phyloP scores from a whole-genome alignment of 106 monocot genomes.

The Dendrobium chrysotoxum region DNA sequence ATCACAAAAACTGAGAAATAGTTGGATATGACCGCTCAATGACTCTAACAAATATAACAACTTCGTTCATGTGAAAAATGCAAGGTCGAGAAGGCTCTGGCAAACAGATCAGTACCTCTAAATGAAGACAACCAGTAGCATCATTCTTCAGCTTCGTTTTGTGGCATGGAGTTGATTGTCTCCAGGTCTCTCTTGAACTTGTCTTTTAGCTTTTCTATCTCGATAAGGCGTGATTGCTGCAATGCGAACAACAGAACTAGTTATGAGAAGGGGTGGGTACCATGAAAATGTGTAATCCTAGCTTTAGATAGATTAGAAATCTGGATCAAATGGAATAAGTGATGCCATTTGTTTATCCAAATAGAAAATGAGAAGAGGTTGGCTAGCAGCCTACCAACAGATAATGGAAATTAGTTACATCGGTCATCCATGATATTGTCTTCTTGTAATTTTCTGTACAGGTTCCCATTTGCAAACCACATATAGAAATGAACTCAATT shows the following conservation, averaged over 20 bases:
- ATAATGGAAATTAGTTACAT: too few species aligned
- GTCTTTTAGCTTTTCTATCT: constrained; percentile 3
- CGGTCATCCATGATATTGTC: not conserved
- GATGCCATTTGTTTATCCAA: not conserved
- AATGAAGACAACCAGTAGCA: not conserved
- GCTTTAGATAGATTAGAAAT: not conserved
- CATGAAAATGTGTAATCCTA: not conserved
- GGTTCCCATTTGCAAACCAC: not conserved
- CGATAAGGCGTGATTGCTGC: not conserved
- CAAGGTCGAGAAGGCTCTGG: too few species aligned
- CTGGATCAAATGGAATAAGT: not conserved
- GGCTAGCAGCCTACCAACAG: not conserved
- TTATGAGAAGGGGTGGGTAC: not conserved
- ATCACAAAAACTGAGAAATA: too few species aligned
- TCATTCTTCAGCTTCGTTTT: not conserved
- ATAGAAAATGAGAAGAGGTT: not conserved
- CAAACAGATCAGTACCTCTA: too few species aligned
- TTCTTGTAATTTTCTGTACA: not conserved
- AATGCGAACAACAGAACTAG: not conserved
- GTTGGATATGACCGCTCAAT: too few species aligned
- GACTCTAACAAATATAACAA: too few species aligned
- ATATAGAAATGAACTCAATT: too few species aligned
- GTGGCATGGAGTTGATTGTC: not conserved
- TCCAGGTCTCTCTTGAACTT: constrained; percentile 5
- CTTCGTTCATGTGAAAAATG: too few species aligned